Base-by-base conservation (phyloP, 78 protist species). In the Mantamonas sphyraenae region DNA sequence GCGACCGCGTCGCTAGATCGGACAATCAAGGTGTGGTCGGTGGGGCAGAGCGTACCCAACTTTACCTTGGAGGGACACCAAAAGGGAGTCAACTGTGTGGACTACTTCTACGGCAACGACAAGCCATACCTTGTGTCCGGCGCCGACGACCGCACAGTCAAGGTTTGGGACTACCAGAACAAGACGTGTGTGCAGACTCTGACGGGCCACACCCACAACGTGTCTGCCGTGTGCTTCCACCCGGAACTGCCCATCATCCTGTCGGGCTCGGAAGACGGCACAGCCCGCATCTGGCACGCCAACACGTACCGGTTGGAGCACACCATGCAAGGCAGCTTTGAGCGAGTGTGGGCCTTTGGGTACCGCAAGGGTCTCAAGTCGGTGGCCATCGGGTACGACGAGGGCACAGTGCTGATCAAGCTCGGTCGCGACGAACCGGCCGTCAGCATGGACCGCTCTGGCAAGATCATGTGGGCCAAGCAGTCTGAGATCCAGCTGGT, bases 11-110 rank as follows among this genome's bases (percentile, higher is more conserved):
- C 99, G 30, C 83, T 98, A 22, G 99, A 98, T 68, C 82, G 86
- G 28, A 81, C 95, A 2, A 69, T 96, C 60, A 94, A 95, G 73
- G 87, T 92, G 7, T 97, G 99, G 99, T 53, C 78, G n/a, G 14
- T 93, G 14, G 58, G 55, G 37, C 56, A 93, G 8, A 1, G 87
- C 34, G 35, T 26, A 34, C 94, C 99, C 31, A 83, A 92, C 74
- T 95, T 93, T 71, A 94, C 98, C 0, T 82, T 98, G n/a, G 95
- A 90, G 71, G 99, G 98, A 28, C 99, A 97, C 62, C 90, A 83
- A 61, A 82, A 85, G 76, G 99, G 99, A 12, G 94, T 96, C 53
- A 97, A 98, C 82, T 77, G 89, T 51, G 93, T 97, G 28, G 95
- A 82, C 45, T 98, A 88, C 67, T 94, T 67, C 64, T 62, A 31